Conservation (phyloP, 768 basidiomycete genomes). For the Trametes sanguinea region DNA sequence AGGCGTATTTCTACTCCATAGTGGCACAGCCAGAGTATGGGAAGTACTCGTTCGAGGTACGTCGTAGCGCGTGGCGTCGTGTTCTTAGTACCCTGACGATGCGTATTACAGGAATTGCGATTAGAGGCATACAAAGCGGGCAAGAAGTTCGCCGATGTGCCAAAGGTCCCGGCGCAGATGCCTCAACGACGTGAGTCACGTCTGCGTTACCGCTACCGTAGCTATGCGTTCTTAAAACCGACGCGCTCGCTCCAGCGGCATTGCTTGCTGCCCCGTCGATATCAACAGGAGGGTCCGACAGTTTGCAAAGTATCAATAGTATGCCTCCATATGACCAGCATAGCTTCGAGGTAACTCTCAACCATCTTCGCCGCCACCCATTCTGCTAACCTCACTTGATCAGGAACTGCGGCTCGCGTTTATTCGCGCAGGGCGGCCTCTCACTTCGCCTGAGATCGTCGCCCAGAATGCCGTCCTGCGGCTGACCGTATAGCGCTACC, state of each 20-base stretch:
- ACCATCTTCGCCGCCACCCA: background rate
- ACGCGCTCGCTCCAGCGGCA: conserved; percentile 23
- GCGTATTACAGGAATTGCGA: conserved; percentile 16
- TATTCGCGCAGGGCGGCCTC: conserved; percentile 44
- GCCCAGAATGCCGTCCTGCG: conserved; percentile 18
- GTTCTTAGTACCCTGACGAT: background rate
- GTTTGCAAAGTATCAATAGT: conserved; percentile 41
- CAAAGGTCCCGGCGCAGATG: background rate
- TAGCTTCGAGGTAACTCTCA: conserved; percentile 49
- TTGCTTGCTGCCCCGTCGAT: conserved; percentile 25
- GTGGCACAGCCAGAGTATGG: conserved; percentile 20
- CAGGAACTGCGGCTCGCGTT: conserved; percentile 57
- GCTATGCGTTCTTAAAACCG: background rate
- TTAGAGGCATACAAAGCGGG: conserved; percentile 19
- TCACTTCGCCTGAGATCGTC: conserved; percentile 43
- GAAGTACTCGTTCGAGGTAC: conserved; percentile 33
- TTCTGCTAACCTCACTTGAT: background rate
- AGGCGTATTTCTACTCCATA: conserved; percentile 22
- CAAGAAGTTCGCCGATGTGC: conserved; percentile 14
- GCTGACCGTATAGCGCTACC: conserved; percentile 2
- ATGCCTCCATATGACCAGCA: conserved; percentile 43
- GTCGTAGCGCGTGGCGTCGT: background rate
- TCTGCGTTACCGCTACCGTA: no score
- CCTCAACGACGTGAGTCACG: background rate
- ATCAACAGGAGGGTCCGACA: conserved; percentile 23